Conservation (phyloP, 2,329 filamentous ascomycete genomes). For the Sclerotinia subarctica region DNA sequence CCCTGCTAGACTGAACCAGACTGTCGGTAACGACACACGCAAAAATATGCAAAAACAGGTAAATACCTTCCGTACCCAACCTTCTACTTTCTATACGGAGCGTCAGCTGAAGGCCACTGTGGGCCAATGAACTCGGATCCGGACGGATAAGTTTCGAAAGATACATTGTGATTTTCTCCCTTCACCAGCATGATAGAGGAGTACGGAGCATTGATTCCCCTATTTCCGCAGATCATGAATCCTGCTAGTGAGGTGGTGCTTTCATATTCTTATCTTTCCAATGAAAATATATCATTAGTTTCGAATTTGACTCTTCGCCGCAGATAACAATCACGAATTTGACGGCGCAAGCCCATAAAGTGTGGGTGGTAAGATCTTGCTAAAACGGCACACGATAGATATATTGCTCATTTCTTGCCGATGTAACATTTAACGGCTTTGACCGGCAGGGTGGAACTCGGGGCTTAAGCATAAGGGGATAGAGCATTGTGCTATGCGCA, state of each 20-base stretch:
- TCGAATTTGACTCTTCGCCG: neutral
- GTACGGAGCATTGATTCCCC: neutral
- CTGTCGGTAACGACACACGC: slow-evolving; percentile 12
- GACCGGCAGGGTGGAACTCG: slow-evolving; percentile 1
- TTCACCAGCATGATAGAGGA: neutral
- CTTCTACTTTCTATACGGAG: neutral
- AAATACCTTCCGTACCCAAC: neutral
- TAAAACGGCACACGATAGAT: neutral
- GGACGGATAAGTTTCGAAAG: neutral
- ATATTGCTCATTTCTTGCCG: neutral
- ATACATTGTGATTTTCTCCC: neutral
- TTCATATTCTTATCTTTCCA: neutral
- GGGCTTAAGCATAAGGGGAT: neutral
- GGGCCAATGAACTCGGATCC: slow-evolving; percentile 14
- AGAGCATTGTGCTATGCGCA: slow-evolving; percentile 6
- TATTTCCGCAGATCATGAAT: neutral
- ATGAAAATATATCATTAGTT: neutral
- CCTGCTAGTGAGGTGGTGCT: neutral
- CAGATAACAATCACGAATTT: neutral
- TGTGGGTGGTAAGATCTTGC: neutral
- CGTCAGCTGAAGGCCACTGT: neutral
- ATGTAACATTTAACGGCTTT: slow-evolving; percentile 3
- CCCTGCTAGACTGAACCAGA: slow-evolving; percentile 15
- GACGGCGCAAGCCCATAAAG: neutral
- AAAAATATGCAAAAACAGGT: neutral